A percentile compares a stretch with the other conserved stretches of the same genome.
Conservation (phyloP, 305 asterid species). For the Caryopteris hybrid region DNA sequence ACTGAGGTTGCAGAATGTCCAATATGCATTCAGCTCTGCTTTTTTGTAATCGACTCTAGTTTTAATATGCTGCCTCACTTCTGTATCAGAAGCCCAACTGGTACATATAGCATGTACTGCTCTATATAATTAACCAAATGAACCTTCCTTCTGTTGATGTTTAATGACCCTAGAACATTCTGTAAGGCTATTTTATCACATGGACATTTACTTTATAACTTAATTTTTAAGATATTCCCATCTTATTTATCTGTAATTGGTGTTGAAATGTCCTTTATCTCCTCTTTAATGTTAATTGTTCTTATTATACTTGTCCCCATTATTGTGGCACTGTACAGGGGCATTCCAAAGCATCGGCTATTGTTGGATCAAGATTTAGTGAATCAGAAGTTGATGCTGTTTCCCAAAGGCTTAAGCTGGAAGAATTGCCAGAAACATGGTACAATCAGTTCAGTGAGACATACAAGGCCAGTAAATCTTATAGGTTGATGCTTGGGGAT, state of each 20-base stretch:
- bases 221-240: background rate
- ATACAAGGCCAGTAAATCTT: slow-evolving; percentile 62
- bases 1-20: background rate
- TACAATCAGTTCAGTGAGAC: slow-evolving; percentile 77
- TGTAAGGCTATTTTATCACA: background rate
- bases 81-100: slow-evolving; percentile 8
- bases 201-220: background rate
- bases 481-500: slow-evolving; percentile 60
- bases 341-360: slow-evolving; percentile 47
- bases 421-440: slow-evolving; percentile 92
- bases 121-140: background rate
- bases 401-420: slow-evolving; percentile 58
- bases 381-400: slow-evolving; percentile 58
- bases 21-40: background rate
- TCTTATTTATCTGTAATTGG: background rate
- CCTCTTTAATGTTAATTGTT: background rate
- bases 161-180: background rate
- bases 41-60: background rate
- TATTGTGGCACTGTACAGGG: slow-evolving; percentile 34
- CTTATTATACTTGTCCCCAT: background rate
- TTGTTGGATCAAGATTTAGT: slow-evolving; percentile 55
- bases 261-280: background rate
- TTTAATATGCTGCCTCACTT: background rate
- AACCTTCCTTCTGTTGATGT: background rate
- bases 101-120: background rate